Conservation (phyloP, 495 filamentous ascomycete genomes). For the Penicillium pancosmium region DNA sequence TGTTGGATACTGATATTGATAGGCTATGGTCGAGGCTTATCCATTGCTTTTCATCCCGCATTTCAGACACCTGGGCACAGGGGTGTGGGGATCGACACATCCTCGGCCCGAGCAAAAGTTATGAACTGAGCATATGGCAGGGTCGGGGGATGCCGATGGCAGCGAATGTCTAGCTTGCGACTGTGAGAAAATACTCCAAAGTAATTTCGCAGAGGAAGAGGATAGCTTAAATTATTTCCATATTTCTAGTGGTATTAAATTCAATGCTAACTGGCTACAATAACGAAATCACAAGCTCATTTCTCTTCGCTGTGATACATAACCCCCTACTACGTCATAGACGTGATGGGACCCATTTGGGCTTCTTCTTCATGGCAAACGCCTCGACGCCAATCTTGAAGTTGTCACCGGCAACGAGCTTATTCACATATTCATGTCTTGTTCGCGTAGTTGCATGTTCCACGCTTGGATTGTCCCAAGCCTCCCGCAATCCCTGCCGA, state of each 20-base stretch:
- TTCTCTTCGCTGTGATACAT: background rate
- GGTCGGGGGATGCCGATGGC: background rate
- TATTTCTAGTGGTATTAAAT: too few species aligned
- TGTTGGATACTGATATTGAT: background rate
- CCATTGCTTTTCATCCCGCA: background rate
- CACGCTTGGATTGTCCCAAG: conserved; percentile 64
- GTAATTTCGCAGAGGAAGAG: too few species aligned
- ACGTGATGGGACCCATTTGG: conserved; percentile 55
- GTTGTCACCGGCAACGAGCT: conserved; percentile 68
- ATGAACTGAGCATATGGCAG: conserved; percentile 1
- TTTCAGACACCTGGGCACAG: background rate
- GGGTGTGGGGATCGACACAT: conserved; percentile 5
- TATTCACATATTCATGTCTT: conserved; percentile 53
- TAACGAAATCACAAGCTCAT: too few species aligned
- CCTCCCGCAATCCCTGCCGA: conserved; percentile 63
- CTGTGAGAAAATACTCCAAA: too few species aligned
- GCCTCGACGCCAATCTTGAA: conserved; percentile 72
- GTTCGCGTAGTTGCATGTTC: conserved; percentile 61
- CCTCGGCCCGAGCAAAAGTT: conserved; percentile 10
- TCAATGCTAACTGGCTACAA: too few species aligned
- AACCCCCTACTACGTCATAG: conserved; percentile 1
- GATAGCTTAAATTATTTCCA: too few species aligned
- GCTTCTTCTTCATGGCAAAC: conserved; percentile 73
- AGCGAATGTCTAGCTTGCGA: background rate
- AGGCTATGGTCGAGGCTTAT: background rate